Conservation (phyloP, 306 rosid genomes). For the Corylus avellana region DNA sequence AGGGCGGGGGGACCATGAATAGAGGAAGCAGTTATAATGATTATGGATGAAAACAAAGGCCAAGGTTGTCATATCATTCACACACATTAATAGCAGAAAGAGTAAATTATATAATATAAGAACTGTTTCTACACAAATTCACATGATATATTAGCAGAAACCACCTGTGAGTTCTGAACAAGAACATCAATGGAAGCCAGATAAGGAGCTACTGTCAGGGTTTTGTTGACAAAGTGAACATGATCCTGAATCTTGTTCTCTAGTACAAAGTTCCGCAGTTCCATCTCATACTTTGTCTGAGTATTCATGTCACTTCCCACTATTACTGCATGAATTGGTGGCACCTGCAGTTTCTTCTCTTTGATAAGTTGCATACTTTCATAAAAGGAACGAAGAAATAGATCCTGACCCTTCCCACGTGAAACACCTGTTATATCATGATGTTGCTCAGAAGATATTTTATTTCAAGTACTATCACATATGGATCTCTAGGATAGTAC, state of each 20-base stretch:
- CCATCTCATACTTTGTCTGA: constrained; percentile 77
- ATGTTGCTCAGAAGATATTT: constrained; percentile 24
- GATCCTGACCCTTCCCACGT: constrained; percentile 94
- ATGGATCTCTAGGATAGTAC: constrained; percentile 3
- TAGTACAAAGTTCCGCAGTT: constrained; percentile 65
- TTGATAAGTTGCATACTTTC: constrained; percentile 64
- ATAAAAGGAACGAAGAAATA: constrained; percentile 81
- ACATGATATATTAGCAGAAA: constrained; percentile 12
- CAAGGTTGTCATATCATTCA: neutral
- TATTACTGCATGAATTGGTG: constrained; percentile 79
- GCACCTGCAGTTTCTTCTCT: constrained; percentile 77
- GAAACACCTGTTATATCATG: constrained; percentile 71
- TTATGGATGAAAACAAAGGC: neutral
- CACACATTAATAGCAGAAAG: neutral
- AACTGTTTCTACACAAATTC: constrained; percentile 20
- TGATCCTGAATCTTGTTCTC: constrained; percentile 76
- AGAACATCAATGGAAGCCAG: constrained; percentile 89
- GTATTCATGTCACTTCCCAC: constrained; percentile 92
- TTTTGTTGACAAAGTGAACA: constrained; percentile 91
- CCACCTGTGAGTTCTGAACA: constrained; percentile 98
- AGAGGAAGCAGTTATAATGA: neutral
- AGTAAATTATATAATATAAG: constrained; percentile 3
- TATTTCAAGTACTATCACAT: constrained; percentile 5
- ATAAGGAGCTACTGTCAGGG: constrained; percentile 90
- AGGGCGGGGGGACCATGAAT: too few species aligned